Percentiles rank a stretch among this genome's conserved stretches.
phyloP scores from a whole-genome alignment of 2,329 filamentous ascomycete genomes.

The Ceratocystis lukuohia region DNA sequence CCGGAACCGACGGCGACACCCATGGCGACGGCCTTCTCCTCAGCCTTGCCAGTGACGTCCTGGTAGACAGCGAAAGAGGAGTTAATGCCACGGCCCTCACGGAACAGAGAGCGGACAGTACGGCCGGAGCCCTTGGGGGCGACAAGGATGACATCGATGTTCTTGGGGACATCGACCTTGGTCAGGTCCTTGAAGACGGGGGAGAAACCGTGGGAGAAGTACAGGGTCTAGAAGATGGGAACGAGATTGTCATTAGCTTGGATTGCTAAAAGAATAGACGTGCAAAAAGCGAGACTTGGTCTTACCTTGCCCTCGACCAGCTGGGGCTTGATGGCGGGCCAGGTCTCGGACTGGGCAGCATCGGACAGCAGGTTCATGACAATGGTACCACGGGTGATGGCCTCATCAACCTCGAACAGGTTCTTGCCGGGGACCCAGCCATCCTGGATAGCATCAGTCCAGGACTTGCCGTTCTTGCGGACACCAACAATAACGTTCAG shows the following conservation, averaged over 20 bases:
- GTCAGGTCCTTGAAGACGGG: constrained; percentile 99
- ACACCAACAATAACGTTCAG: constrained; percentile 98
- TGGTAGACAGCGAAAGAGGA: constrained; percentile 97
- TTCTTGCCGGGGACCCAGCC: constrained; percentile 98
- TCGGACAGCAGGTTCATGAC: constrained; percentile 99
- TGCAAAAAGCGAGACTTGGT: constrained; percentile 12
- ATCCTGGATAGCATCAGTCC: constrained; percentile 94
- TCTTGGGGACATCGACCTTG: constrained; percentile 89
- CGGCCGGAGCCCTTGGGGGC: constrained; percentile 98
- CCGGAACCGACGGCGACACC: constrained; percentile 94
- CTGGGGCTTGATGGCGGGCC: constrained; percentile 95
- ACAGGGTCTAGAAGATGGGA: constrained; percentile 58
- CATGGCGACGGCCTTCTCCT: constrained; percentile 94
- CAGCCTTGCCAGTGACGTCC: constrained; percentile 92
- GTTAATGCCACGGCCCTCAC: constrained; percentile 99
- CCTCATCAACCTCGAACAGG: constrained; percentile 96
- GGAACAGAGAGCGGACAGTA: constrained; percentile 97
- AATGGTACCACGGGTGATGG: constrained; percentile 83
- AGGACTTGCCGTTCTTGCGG: constrained; percentile 94
- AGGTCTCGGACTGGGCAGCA: constrained; percentile 96
- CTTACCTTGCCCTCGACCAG: constrained; percentile 94
- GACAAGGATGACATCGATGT: constrained; percentile 98
- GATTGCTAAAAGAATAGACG: not conserved
- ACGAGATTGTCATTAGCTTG: not conserved
- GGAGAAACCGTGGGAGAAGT: constrained; percentile 99